Evolutionary conservation across 768 basidiomycete genomes (phyloP).

Genomic region (Austroboletus eburneus): DNA sequence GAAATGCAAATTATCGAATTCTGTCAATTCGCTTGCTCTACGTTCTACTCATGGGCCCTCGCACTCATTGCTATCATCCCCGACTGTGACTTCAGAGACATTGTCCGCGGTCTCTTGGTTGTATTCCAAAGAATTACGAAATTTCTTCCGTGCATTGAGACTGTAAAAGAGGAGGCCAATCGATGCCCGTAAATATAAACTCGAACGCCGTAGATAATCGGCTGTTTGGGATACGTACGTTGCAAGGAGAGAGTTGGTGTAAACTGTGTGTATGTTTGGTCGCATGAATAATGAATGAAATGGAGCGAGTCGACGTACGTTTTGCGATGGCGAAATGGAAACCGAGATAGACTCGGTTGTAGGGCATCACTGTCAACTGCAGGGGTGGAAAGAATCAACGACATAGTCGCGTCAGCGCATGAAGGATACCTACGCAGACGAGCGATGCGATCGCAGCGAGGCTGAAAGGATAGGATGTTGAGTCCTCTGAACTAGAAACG

Average conservation of each 20-base stretch:
- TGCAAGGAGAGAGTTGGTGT: slow-evolving; percentile 26
- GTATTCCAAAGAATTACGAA: slow-evolving; percentile 3
- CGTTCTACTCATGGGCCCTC: too few species aligned
- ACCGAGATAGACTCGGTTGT: slow-evolving; percentile 24
- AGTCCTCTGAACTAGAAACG: neutral
- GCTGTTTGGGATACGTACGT: slow-evolving; percentile 19
- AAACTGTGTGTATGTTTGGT: slow-evolving; percentile 5
- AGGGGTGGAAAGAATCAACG: neutral
- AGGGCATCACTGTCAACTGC: slow-evolving; percentile 20
- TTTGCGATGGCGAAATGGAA: slow-evolving; percentile 23
- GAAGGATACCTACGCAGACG: slow-evolving; percentile 11
- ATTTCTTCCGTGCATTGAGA: slow-evolving; percentile 16
- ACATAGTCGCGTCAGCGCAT: neutral
- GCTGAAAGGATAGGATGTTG: slow-evolving; percentile 4
- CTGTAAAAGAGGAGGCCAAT: slow-evolving; percentile 4
- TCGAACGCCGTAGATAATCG: too few species aligned
- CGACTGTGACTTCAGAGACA: too few species aligned
- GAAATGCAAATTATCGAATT: too few species aligned
- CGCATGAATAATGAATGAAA: neutral
- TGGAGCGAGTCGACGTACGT: slow-evolving; percentile 5
- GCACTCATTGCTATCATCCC: too few species aligned
- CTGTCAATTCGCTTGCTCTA: too few species aligned
- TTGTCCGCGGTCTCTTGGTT: too few species aligned
- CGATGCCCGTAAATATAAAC: neutral
- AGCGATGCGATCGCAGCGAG: slow-evolving; percentile 13